These are phyloP conservation scores for Goffeauzyma gilvescens DNA, from an alignment of 768 basidiomycete genomes.

Conservation along the genomic window DNA sequence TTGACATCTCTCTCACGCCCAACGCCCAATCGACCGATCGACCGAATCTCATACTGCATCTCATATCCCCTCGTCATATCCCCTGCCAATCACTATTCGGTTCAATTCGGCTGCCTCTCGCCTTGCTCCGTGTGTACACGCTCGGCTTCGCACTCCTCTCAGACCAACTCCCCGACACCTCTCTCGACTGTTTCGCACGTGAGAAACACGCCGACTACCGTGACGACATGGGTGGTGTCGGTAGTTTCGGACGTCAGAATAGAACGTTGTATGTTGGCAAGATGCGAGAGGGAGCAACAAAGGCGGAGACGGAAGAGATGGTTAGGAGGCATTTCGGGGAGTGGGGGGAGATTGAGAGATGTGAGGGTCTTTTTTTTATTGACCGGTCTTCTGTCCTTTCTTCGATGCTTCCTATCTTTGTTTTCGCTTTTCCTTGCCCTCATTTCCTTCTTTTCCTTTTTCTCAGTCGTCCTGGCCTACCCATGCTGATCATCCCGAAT, in stretches of 20 bases:
- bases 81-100: too few species aligned
- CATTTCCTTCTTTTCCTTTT: too few species aligned
- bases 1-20: too few species aligned
- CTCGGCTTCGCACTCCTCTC: conserved; percentile 1
- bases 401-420: too few species aligned
- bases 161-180: conserved; percentile 56
- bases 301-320: conserved; percentile 78
- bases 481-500: too few species aligned
- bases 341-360: conserved; percentile 81
- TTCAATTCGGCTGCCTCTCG: too few species aligned
- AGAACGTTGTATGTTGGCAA: conserved; percentile 84
- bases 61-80: too few species aligned
- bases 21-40: too few species aligned
- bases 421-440: too few species aligned
- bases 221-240: conserved; percentile 99
- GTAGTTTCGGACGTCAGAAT: conserved; percentile 84
- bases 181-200: conserved; percentile 89
- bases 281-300: conserved; percentile 49
- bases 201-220: conserved; percentile 95
- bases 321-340: conserved; percentile 82
- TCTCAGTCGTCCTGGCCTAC: too few species aligned
- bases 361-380: conserved; percentile 38
- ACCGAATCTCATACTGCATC: too few species aligned
- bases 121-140: background rate
- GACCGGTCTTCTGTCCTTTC: too few species aligned